A percentile compares a stretch with the other conserved stretches of the same genome.
These are phyloP conservation scores for Solanum hybrid DNA, from an alignment of 305 asterid genomes.

Conservation along the genomic window DNA sequence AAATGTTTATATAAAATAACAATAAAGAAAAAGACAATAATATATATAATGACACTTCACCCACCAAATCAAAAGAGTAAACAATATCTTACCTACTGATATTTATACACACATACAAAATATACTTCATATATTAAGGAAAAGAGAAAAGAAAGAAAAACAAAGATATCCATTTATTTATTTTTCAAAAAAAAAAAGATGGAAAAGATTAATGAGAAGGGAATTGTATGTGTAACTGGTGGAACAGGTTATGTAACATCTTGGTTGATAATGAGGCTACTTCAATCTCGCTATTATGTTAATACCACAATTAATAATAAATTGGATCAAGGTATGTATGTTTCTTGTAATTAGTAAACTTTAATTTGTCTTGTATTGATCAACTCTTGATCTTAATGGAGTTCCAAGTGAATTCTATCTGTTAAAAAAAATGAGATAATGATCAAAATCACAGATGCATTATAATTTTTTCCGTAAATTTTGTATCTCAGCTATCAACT, in stretches of 20 bases:
- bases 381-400: too few species aligned
- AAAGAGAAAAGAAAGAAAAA: not conserved
- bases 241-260: slow-evolving; percentile 56
- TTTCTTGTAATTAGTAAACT: not conserved
- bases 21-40: not conserved
- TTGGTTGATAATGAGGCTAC: slow-evolving; percentile 45
- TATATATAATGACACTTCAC: not conserved
- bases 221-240: slow-evolving; percentile 50
- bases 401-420: not conserved
- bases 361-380: not conserved
- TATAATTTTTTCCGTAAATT: too few species aligned
- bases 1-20: not conserved
- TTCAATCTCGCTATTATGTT: slow-evolving; percentile 41
- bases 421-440: not conserved
- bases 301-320: not conserved
- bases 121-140: not conserved
- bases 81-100: not conserved
- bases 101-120: not conserved
- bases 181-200: too few species aligned
- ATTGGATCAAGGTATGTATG: not conserved
- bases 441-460: not conserved
- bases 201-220: not conserved
- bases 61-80: not conserved
- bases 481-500: not conserved
- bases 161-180: too few species aligned